Evolutionary conservation across 495 filamentous ascomycete species (phyloP).

Genomic region (Penicillium taxi): DNA sequence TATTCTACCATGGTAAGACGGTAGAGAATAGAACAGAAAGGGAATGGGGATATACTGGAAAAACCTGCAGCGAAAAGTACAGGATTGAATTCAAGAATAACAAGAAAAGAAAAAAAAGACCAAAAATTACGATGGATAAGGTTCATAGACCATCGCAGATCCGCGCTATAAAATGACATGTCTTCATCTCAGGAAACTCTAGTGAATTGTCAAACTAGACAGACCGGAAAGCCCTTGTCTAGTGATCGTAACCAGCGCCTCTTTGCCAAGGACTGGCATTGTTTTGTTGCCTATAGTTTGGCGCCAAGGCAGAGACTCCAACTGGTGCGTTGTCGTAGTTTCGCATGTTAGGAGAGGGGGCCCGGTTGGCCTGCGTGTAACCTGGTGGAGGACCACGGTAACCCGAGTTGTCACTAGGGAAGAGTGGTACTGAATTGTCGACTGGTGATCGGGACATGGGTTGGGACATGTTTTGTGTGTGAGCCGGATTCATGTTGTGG

Average conservation of each 20-base stretch:
- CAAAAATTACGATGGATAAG: conserved; percentile 19
- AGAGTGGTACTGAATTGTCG: conserved; percentile 55
- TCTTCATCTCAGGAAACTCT: conserved; percentile 35
- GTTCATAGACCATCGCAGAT: conserved; percentile 24
- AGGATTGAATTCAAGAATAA: conserved; percentile 8
- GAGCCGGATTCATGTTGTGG: conserved; percentile 20
- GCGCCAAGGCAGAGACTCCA: conserved; percentile 17
- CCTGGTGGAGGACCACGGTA: conserved; percentile 29
- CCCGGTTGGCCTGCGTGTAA: conserved; percentile 26
- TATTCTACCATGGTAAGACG: too few species aligned
- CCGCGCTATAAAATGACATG: conserved; percentile 36
- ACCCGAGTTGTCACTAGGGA: conserved; percentile 39
- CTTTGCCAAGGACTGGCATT: conserved; percentile 59
- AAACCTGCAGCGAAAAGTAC: conserved; percentile 7
- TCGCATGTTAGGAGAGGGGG: conserved; percentile 30
- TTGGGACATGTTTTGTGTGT: conserved; percentile 6
- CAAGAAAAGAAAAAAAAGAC: conserved; percentile 11
- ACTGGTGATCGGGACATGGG: conserved; percentile 46
- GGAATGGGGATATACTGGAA: conserved; percentile 5
- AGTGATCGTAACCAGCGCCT: conserved; percentile 59
- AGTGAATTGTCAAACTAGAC: conserved; percentile 6
- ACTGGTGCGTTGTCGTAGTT: conserved; percentile 29
- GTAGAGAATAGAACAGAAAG: conserved; percentile 4
- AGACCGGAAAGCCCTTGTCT: conserved; percentile 13
- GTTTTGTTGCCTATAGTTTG: conserved; percentile 43